Percentiles rank a stretch among this genome's conserved stretches.
Evolutionary conservation across 805 yeast species (phyloP).

Genomic region (Nakazawaea sp.): DNA sequence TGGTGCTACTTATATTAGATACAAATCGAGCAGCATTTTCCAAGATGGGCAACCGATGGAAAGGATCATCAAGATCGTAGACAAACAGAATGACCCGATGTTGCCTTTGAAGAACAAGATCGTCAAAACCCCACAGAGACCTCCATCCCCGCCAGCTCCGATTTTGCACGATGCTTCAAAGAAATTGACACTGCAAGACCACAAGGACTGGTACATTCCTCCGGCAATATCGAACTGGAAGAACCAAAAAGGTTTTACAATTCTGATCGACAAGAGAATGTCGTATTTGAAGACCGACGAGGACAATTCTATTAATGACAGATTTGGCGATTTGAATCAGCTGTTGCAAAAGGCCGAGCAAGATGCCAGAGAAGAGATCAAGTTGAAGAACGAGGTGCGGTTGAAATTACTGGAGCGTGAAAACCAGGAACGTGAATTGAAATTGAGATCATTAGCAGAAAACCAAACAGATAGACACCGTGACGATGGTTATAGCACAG

Average conservation of each 20-base stretch:
- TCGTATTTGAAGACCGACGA: conserved; percentile 39
- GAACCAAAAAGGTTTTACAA: conserved; percentile 84
- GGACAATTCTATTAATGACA: conserved; percentile 40
- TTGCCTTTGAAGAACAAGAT: conserved; percentile 73
- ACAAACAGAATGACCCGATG: conserved; percentile 73
- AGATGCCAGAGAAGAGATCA: conserved; percentile 50
- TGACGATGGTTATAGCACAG: conserved; percentile 10
- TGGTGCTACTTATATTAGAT: conserved; percentile 37
- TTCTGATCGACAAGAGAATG: conserved; percentile 71
- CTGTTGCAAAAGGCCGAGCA: conserved; percentile 70
- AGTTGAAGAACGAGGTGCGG: conserved; percentile 41
- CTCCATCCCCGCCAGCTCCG: conserved; percentile 53
- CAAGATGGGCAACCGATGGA: conserved; percentile 18
- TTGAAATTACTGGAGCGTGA: conserved; percentile 44
- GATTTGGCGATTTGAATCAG: conserved; percentile 54
- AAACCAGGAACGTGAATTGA: conserved; percentile 41
- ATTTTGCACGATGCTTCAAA: conserved; percentile 53
- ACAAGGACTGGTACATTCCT: conserved; percentile 80
- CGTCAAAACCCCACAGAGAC: conserved; percentile 64
- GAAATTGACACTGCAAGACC: conserved; percentile 64
- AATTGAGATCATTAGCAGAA: conserved; percentile 29
- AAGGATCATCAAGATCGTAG: conserved; percentile 58
- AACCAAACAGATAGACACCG: conserved; percentile 9
- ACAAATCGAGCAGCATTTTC: conserved; percentile 31
- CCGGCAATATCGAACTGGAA: conserved; percentile 94